Evolutionary conservation across 2,329 filamentous ascomycete species (phyloP).

Genomic region (Botrytis fragariae): DNA sequence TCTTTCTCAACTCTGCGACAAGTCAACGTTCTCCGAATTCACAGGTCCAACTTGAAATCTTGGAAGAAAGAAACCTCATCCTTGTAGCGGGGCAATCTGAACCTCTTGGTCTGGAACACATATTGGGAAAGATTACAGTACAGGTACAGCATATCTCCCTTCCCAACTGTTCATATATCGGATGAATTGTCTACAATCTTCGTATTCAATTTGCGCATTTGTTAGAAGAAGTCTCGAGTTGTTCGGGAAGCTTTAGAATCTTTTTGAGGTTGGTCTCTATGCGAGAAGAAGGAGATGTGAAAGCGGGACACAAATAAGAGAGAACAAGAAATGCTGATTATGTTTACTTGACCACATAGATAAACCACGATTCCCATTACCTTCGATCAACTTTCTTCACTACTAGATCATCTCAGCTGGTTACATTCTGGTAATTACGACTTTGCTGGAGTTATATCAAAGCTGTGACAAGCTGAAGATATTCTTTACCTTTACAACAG

Average conservation of each 20-base stretch:
- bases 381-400: background rate
- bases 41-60: background rate
- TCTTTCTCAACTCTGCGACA: background rate
- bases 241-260: conserved; percentile 24
- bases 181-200: background rate
- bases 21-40: background rate
- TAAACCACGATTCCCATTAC: background rate
- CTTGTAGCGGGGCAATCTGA: conserved; percentile 17
- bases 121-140: conserved; percentile 15
- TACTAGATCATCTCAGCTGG: background rate
- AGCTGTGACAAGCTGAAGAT: conserved; percentile 32
- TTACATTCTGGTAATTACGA: background rate
- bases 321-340: background rate
- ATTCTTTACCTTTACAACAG: conserved; percentile 24
- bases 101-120: conserved; percentile 15
- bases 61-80: conserved; percentile 9
- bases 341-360: background rate
- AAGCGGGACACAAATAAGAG: background rate
- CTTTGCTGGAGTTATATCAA: conserved; percentile 18
- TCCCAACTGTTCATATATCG: background rate
- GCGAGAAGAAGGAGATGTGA: background rate
- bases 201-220: background rate
- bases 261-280: background rate
- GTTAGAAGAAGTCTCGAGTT: background rate
- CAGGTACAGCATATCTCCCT: conserved; percentile 7